Percentiles rank a stretch among this genome's conserved stretches.
These are phyloP conservation scores for Colletotrichum trifolii DNA, from an alignment of 2,329 filamentous ascomycete species.

Conservation along the genomic window DNA sequence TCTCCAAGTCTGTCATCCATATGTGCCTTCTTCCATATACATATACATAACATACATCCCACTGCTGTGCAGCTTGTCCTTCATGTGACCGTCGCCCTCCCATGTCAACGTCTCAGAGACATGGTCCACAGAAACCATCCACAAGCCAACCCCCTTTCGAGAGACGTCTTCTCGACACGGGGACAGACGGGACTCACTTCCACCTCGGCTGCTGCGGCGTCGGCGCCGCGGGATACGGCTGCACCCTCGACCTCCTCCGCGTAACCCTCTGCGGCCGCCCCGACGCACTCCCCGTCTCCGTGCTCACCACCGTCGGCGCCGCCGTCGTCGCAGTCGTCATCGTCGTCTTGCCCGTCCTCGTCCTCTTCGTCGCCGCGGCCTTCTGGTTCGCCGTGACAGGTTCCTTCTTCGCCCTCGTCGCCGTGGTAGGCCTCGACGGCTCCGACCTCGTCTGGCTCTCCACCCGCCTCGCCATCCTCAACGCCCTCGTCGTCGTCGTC, in stretches of 20 bases:
- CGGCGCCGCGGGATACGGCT: constrained; percentile 25
- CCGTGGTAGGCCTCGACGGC: constrained; percentile 12
- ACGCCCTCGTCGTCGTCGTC: background rate
- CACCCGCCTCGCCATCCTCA: constrained; percentile 22
- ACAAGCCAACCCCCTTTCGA: background rate
- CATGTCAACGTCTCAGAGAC: background rate
- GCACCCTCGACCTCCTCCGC: constrained; percentile 19
- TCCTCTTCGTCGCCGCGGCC: background rate
- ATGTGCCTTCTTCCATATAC: no score
- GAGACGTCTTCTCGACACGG: no score
- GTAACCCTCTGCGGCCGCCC: constrained; percentile 23
- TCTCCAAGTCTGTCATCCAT: no score
- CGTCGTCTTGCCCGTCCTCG: constrained; percentile 2
- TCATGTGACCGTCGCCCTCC: no score
- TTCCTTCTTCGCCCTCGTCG: constrained; percentile 21
- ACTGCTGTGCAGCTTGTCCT: no score
- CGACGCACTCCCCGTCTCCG: constrained; percentile 3
- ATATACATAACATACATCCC: no score
- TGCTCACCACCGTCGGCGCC: background rate
- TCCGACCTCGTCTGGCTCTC: constrained; percentile 31
- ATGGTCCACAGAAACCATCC: background rate
- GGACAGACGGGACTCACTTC: constrained; percentile 1
- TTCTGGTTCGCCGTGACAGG: constrained; percentile 5
- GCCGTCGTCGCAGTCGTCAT: background rate
- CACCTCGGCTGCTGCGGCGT: constrained; percentile 18